Percentiles rank a stretch among this genome's conserved stretches.
These are phyloP conservation scores for Daedaleopsis nitida DNA, from an alignment of 768 basidiomycete genomes.

Conservation along the genomic window DNA sequence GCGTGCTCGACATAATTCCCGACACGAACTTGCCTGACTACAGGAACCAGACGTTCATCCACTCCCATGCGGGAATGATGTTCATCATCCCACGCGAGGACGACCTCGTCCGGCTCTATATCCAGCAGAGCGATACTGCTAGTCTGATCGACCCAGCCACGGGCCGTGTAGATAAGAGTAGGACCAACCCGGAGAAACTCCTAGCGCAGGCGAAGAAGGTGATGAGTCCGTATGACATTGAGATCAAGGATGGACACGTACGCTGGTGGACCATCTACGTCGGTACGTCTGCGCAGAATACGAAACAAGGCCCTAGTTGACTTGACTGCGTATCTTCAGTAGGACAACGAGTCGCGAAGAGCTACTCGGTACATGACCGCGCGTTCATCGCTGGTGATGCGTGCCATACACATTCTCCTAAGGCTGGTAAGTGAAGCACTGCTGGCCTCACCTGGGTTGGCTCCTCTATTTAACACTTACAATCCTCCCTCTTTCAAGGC, in stretches of 20 bases:
- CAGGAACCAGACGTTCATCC: conserved; percentile 48
- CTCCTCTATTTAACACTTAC: not conserved
- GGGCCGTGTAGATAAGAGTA: conserved; percentile 43
- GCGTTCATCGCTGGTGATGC: conserved; percentile 60
- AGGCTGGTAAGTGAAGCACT: conserved; percentile 35
- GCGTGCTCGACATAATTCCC: conserved; percentile 65
- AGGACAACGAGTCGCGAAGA: conserved; percentile 55
- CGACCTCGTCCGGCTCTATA: conserved; percentile 51
- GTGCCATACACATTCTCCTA: conserved; percentile 47
- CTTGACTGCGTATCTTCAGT: conserved; percentile 33
- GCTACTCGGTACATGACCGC: conserved; percentile 46
- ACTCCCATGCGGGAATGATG: conserved; percentile 51
- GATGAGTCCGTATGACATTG: conserved; percentile 42
- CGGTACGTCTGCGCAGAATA: conserved; percentile 33
- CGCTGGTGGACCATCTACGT: conserved; percentile 55
- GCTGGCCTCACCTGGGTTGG: not conserved
- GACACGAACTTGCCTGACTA: conserved; percentile 58
- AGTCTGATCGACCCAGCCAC: conserved; percentile 37
- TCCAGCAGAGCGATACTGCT: conserved; percentile 48
- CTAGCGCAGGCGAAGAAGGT: conserved; percentile 44
- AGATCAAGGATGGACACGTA: conserved; percentile 32
- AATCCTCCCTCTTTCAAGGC: conserved; percentile 18
- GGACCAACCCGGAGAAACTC: conserved; percentile 41
- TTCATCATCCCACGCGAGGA: conserved; percentile 55
- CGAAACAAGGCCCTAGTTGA: not conserved